A percentile compares a stretch with the other conserved stretches of the same genome.
Evolutionary conservation across 352 stramenopile species (phyloP).

Genomic region (Pythium sukuiense): DNA sequence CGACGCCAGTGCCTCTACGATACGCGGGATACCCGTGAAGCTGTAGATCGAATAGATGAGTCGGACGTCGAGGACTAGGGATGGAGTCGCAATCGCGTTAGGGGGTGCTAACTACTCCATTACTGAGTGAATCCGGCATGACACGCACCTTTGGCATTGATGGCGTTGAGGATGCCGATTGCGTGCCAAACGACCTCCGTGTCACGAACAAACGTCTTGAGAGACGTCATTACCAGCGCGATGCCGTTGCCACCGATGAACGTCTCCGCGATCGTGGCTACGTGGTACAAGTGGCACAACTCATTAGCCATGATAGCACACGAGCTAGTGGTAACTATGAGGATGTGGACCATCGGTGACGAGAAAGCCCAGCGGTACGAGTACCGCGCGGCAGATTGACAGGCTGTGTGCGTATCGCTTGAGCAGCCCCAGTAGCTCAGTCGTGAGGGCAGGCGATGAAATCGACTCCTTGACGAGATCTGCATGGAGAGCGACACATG

Average conservation of each 20-base stretch:
- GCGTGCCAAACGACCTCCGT: slow-evolving; percentile 77
- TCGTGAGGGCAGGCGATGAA: slow-evolving; percentile 44
- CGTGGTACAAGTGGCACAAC: neutral
- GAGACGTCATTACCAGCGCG: slow-evolving; percentile 43
- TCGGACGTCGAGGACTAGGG: slow-evolving; percentile 43
- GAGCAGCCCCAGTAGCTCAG: slow-evolving; percentile 58
- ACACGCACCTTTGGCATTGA: slow-evolving; percentile 51
- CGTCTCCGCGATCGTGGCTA: slow-evolving; percentile 49
- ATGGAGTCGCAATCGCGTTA: neutral
- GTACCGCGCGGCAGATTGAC: slow-evolving; percentile 44
- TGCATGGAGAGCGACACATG: slow-evolving; percentile 12
- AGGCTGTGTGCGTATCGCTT: slow-evolving; percentile 54
- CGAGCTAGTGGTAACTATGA: neutral
- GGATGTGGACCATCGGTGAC: slow-evolving; percentile 53
- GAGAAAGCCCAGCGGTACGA: slow-evolving; percentile 65
- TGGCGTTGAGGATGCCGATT: slow-evolving; percentile 64
- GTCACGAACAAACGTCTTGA: slow-evolving; percentile 56
- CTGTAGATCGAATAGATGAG: slow-evolving; percentile 49
- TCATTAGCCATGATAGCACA: neutral
- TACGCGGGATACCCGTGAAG: slow-evolving; percentile 52
- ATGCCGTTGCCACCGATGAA: slow-evolving; percentile 72
- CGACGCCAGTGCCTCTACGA: slow-evolving; percentile 64
- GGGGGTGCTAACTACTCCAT: neutral
- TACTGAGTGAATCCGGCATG: too few relatives aligned
- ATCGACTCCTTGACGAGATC: slow-evolving; percentile 72